Base-by-base conservation (phyloP, 208 protist species). In the Trypanosoma vivax region DNA sequence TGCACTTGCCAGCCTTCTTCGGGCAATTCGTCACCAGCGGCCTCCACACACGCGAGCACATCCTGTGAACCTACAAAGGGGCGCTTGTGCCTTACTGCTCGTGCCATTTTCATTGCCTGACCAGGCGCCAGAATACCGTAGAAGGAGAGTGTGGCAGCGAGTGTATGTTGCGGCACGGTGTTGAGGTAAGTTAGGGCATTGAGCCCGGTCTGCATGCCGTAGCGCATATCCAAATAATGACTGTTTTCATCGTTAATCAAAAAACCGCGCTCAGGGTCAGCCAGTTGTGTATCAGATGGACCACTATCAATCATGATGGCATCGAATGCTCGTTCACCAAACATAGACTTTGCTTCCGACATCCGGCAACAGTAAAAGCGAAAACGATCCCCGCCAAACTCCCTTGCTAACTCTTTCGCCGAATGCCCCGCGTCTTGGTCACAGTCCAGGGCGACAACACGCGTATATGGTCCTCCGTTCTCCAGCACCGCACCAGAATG, bases 261-360 rank as follows among this genome's bases (percentile, higher is more conserved):
- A 72, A 94, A 91, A 7, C 87, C 87, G 9, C 87, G 70, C 39
- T 70, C 73, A 1, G 83, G 83, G 41, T 91, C 66, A 52, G 79
- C 82, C 3, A 91, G 64, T 43, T 94, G 87, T 14, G 80, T 86
- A 1, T 74, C 16, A 5, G 87, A 91, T 2, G 83, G 80, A 0
- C 87, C 87, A 19, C 83, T 61, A 53, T 94, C 87, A 27, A 94
- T 91, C 64, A 94, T 81, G 3, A 94, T 71, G 19, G 87, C 77
- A 41, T 94, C 87, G 60, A 94, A 94, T 7, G 73, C 49, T 0
- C 75, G 42, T 63, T 91, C 83, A 10, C 87, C 87, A 63, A 94
- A 94, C 78, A 94, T 79, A 21, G 70, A 59, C 29, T 76, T 65
- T 3, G 75, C 72, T 54, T 89, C 79, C 3, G 87, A 94, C 81